These are phyloP conservation scores for Backusella luteola DNA, from an alignment of 192 early-diverging fungal species.

Conservation along the genomic window DNA sequence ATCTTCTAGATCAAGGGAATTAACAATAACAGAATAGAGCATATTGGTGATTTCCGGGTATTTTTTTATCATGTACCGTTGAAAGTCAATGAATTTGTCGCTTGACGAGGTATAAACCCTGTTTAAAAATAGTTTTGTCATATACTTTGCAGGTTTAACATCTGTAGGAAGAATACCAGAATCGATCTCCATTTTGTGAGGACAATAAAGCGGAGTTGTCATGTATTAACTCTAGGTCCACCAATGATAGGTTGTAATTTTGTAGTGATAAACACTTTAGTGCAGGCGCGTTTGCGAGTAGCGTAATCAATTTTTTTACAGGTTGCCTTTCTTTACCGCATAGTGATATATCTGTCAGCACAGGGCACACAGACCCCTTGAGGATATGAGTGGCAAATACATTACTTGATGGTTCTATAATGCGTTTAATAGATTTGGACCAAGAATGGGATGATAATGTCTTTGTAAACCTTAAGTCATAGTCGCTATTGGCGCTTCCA, in stretches of 20 bases:
- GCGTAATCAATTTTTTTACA: not conserved
- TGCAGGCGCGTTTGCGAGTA: not conserved
- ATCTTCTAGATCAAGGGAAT: accelerated
- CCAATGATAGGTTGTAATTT: not conserved
- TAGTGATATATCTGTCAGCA: not conserved
- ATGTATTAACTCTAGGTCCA: not conserved
- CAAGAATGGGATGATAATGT: not conserved
- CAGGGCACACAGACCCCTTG: not conserved
- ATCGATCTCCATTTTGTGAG: not conserved
- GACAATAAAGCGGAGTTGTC: not conserved
- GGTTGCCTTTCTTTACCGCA: not conserved
- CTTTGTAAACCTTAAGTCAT: not conserved
- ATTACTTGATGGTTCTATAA: not conserved
- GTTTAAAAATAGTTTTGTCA: not conserved
- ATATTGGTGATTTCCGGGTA: not conserved
- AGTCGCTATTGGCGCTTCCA: not conserved
- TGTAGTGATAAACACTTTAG: not conserved
- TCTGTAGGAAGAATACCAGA: not conserved
- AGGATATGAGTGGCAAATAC: not conserved
- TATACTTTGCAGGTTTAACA: not conserved
- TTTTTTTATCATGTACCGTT: not conserved
- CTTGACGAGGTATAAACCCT: not conserved
- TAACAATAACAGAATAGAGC: not conserved
- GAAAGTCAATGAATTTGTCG: not conserved
- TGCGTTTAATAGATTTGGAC: not conserved